Base-by-base conservation (phyloP, 2,329 filamentous ascomycete genomes). In the Colletotrichum melonis region DNA sequence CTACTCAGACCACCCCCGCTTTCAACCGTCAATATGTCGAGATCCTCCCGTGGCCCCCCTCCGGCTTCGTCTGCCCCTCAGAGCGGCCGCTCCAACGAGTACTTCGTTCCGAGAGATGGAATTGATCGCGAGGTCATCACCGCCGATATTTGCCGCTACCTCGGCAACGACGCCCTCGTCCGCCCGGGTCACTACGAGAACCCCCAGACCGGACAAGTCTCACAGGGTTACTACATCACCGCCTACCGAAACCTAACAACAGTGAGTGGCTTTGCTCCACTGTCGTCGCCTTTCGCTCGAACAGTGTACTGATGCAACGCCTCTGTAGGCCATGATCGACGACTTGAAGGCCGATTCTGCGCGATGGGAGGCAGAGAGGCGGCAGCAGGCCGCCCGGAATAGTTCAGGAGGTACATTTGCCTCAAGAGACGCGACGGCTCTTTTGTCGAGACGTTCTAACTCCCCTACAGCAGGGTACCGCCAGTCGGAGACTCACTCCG, bases 41-140 rank as follows among this genome's bases (percentile, higher is more conserved):
- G 84, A 81, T 78, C 81, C 77, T 79, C 80, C 81, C 83, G 78
- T 77, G 81, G 78, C 78, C 80, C 77, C 79, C 70, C 70, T 62
- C 68, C 74, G 74, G 75, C 81, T 77, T 75, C 79, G 46, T 75
- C 76, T 70, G 78, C 84, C 74, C 79, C 84, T 65, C 81, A 85
- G 69, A 83, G 84, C 71, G 80, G 81, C 75, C 88, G 89, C 73
- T 90, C 93, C 81, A 94, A 94, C 83, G 92, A 95, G 84, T 95
- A 95, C 82, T 95, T 95, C 82, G 91, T 95, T 68, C 92, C 92
- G 58, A 91, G 92, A 79, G 92, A 95, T 82, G 93, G 93, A 80
- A 95, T 95, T 83, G 93, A 94, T 82, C 91, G 93, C 78, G 93
- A 95, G 83, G 93, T 95, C 79, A 95, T 95, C 83, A 94, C 94